phyloP scores from a whole-genome alignment of 2,329 filamentous ascomycete species.

The Gyromitra esculenta region DNA sequence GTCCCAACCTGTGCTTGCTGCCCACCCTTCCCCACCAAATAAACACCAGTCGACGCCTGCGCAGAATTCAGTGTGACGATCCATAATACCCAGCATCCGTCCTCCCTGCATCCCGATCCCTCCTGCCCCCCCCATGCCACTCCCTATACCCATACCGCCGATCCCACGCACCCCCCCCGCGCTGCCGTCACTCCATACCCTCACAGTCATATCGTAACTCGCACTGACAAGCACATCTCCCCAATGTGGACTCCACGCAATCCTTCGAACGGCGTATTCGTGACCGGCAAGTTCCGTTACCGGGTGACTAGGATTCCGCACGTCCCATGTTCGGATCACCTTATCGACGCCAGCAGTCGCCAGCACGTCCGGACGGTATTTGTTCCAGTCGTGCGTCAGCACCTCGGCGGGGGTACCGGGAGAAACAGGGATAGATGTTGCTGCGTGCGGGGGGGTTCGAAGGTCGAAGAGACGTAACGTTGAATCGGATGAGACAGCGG shows the following conservation, averaged over 20 bases:
- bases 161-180: not conserved
- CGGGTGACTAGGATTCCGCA: conserved; percentile 79
- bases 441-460: conserved; percentile 80
- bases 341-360: conserved; percentile 91
- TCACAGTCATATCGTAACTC: conserved; percentile 97
- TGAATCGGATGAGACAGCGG: conserved; percentile 87
- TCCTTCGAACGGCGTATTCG: conserved; percentile 84
- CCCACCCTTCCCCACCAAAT: conserved; percentile 95
- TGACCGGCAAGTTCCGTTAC: conserved; percentile 81
- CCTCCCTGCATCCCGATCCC: conserved; percentile 66
- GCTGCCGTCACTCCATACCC: conserved; percentile 64
- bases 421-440: conserved; percentile 57
- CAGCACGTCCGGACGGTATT: conserved; percentile 85
- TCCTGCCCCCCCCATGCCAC: conserved; percentile 74
- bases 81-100: conserved; percentile 83
- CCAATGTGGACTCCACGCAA: conserved; percentile 95
- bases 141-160: conserved; percentile 90
- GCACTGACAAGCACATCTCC: conserved; percentile 85
- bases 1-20: conserved; percentile 93
- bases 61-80: conserved; percentile 91
- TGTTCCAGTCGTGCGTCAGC: conserved; percentile 98
- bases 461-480: conserved; percentile 92
- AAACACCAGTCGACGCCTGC: conserved; percentile 98
- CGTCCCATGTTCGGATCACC: conserved; percentile 87
- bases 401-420: conserved; percentile 77